These are phyloP conservation scores for Metarhizium humberi DNA, from an alignment of 2,329 filamentous ascomycete species.

Conservation along the genomic window DNA sequence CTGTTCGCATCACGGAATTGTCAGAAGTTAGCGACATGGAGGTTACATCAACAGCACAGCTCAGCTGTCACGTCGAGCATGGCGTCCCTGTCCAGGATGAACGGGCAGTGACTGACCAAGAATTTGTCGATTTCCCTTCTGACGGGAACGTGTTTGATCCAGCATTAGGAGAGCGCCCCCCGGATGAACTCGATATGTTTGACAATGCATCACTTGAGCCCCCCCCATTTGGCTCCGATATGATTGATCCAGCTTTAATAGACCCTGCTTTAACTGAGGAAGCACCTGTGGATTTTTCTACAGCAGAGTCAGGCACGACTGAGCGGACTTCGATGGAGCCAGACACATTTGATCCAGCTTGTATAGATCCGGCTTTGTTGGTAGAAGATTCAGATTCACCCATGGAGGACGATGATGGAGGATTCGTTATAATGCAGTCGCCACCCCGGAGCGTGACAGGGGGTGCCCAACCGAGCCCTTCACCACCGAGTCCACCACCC, in stretches of 20 bases:
- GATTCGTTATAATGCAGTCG: conserved; percentile 2
- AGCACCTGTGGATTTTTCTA: not conserved
- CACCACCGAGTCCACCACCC: conserved; percentile 3
- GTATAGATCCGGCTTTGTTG: not conserved
- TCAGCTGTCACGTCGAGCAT: not conserved
- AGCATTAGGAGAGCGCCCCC: not conserved
- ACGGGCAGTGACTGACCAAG: not conserved
- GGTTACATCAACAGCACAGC: not conserved
- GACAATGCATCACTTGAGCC: not conserved
- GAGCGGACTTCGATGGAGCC: not conserved
- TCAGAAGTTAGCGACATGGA: not conserved
- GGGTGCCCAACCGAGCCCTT: conserved; percentile 1
- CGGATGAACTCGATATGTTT: not conserved
- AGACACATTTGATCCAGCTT: not conserved
- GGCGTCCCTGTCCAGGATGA: not conserved
- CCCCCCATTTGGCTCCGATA: not conserved
- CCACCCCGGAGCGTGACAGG: not conserved
- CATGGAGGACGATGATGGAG: conserved; percentile 1
- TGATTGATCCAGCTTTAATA: not conserved
- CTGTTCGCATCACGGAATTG: not conserved
- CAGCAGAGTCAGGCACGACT: not conserved
- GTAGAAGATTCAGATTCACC: not conserved
- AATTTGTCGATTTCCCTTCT: not conserved
- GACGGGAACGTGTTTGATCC: not conserved
- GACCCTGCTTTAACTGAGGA: not conserved